phyloP scores from a whole-genome alignment of 2,329 filamentous ascomycete species.

The Fusarium chuoi region DNA sequence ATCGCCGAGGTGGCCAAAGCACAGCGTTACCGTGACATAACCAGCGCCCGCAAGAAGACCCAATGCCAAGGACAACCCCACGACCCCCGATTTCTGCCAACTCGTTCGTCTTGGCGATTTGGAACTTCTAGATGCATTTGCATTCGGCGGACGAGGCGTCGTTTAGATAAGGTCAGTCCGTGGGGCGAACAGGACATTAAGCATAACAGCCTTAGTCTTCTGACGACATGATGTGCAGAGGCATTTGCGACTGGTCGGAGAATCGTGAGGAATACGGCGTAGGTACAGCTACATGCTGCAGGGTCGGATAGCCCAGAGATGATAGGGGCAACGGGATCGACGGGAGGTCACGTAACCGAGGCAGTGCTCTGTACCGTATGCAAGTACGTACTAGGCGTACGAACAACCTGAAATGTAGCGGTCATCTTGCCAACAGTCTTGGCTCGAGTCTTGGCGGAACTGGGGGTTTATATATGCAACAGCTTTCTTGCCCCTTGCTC shows the following conservation, averaged over 20 bases:
- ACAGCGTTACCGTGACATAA: conserved; percentile 1
- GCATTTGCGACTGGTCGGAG: not conserved
- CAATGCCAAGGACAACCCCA: not conserved
- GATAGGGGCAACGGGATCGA: conserved; percentile 20
- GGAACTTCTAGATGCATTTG: not conserved
- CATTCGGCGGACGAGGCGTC: not conserved
- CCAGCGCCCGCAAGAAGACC: conserved; percentile 16
- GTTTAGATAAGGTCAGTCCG: conserved; percentile 5
- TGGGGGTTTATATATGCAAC: conserved; percentile 16
- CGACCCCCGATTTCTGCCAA: not conserved
- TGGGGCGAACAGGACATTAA: not conserved
- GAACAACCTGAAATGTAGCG: not conserved
- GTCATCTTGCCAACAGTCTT: conserved; percentile 20
- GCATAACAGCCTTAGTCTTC: not conserved
- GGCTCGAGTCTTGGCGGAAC: conserved; percentile 23
- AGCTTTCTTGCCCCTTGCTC: not conserved
- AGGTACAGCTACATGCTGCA: conserved; percentile 2
- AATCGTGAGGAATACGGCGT: not conserved
- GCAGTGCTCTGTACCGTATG: not conserved
- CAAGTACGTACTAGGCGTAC: not conserved
- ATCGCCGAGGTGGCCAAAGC: not conserved
- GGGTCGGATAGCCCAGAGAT: not conserved
- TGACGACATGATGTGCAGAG: not conserved
- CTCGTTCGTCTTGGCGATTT: not conserved
- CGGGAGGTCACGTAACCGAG: not conserved